Evolutionary conservation across 768 basidiomycete genomes (phyloP), one percentile per base, ranked within the genome.

Genomic region (Suillus tomentosus): DNA sequence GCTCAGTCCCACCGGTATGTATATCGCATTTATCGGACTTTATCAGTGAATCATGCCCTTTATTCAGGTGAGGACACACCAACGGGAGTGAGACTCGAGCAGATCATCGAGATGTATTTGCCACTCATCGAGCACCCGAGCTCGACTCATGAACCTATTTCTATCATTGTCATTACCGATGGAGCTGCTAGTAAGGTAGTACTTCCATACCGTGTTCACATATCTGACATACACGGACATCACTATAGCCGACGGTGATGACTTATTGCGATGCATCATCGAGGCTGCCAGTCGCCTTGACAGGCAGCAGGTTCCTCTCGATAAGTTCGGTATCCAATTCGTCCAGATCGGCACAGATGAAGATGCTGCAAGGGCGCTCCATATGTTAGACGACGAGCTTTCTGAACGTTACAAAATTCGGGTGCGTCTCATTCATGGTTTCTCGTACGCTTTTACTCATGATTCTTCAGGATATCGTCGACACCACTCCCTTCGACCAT

Each of bases 261-360:
- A 73, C 0, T 67, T 76, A 9, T 68, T 72, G 56, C 65, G 63
- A 8, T 74, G 75, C 2, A 73, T 82, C 11, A 74, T 81, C 17
- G 70, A 73, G 6, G 70, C 75, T 19, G 81, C 81, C 3, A 74
- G 74, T 36, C 72, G 79, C 36, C 77, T 82, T 22, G 81, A 82
- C 57, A 71, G 70, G 43, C 74, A 70, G 1, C 69, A 69, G 3
- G 72, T 74, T 60, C 79, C 72, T 31, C 68, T 75, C 2, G 72
- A 75, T n/a, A 79, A 79, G 71, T 73, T 84, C 6, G 79, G 82
- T 11, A 73, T 84, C 36, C 79, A 81, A 48, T 80, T 84, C 45
- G 73, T 84, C 42, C 83, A 84, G 66, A 79, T 84, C 27, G 82
- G 83, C 0, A 72, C 75, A 3, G 76, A 77, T 59, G 62, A 67